phyloP scores from a whole-genome alignment of 2,329 filamentous ascomycete species.

The Monilinia fructigena region DNA sequence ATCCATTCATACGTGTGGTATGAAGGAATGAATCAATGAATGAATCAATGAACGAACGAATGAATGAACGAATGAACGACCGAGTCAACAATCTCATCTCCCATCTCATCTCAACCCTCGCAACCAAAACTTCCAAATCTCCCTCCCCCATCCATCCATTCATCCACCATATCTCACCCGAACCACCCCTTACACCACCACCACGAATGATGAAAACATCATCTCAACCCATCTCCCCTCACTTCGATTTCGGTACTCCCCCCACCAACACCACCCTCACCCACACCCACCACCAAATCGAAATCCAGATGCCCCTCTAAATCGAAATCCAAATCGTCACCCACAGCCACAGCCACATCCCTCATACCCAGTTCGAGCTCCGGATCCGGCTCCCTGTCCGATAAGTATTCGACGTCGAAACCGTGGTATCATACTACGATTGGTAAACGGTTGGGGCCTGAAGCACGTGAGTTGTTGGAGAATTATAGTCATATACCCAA shows the following conservation, averaged over 20 bases:
- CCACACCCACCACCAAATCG: not conserved
- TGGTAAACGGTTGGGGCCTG: constrained; percentile 9
- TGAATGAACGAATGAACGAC: too few relatives aligned
- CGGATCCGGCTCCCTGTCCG: not conserved
- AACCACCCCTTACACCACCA: not conserved
- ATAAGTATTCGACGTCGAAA: constrained; percentile 18
- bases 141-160: too few relatives aligned
- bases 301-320: too few relatives aligned
- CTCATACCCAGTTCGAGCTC: not conserved
- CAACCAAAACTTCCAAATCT: too few relatives aligned
- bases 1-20: too few relatives aligned
- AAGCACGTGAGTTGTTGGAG: constrained; percentile 28
- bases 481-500: constrained; percentile 29
- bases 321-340: not conserved
- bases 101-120: too few relatives aligned
- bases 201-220: not conserved
- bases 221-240: not conserved
- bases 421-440: constrained; percentile 17
- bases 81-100: too few relatives aligned
- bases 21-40: too few relatives aligned
- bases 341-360: not conserved
- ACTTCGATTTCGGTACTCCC: constrained; percentile 14
- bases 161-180: not conserved
- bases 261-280: not conserved
- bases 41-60: too few relatives aligned